Evolutionary conservation across 2,329 filamentous ascomycete genomes (phyloP), one percentile per base, ranked within the genome.

Genomic region (Fusarium pilosicola): DNA sequence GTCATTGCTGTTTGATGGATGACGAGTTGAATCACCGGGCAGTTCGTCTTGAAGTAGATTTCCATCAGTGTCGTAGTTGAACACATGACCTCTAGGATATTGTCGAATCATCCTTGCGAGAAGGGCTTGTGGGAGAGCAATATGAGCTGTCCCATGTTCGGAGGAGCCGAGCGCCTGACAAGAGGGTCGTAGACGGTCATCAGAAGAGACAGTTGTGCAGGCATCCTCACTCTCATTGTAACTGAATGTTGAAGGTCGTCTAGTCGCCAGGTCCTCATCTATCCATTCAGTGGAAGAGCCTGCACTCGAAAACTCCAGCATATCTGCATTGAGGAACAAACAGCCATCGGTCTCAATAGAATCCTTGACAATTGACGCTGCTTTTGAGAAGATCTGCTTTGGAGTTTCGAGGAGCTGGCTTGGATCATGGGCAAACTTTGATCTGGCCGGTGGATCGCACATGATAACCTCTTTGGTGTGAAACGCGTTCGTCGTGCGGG

Each of bases 1-100:
- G 3, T 41, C 30, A 4, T 56, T 14, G 12, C 9, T 10, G 26
- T 18, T n/a, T 6, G 39, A 7, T 20, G 20, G 20, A 17, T 38
- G n/a, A 0, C 20, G 22, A 1, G 39, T 32, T 0, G 77, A 73
- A 4, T 81, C 74, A 12, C 74, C 76, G 0, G 79, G 78, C 7
- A 78, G 74, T 30, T 83, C 80, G 15, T 78, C 78, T 1, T 77
- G 75, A 7, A 80, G 79, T 0, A 84, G 58, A 15, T 80, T 77
- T 1, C 84, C 85, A 17, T 82, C 74, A 9, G 79, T 79, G 20
- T 83, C 83, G 36, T 85, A 85, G 55, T 83, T 84, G 68, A 86
- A 88, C 2, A 87, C 80, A 55, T 83, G 83, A 0, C 87, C 87
- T 14, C 80, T 76, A 0, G 86, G 86, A 63, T 88, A 85, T 3